Evolutionary conservation across 495 filamentous ascomycete species (phyloP), one percentile per base, ranked within the genome.

Genomic region (Xylaria intraflava): DNA sequence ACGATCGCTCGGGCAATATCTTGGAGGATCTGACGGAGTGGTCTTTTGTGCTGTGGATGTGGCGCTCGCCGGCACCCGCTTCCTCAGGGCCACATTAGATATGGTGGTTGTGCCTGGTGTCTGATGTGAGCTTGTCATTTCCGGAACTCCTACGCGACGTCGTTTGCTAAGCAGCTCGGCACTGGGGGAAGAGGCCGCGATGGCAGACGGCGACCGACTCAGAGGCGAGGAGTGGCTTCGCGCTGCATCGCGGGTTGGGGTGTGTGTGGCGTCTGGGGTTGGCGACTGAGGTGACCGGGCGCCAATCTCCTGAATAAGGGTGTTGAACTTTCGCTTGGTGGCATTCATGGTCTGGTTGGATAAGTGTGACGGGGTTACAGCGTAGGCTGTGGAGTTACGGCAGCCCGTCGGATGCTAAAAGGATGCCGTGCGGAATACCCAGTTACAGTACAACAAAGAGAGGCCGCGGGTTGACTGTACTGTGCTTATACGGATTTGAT

Each of bases 1-100:
- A 46, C 91, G 86, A 65, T 92, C 88, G 80, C 85, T 86, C 7
- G 91, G 92, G 48, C 84, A 83, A 66, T 91, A 97, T 48, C 78
- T 83, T 70, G 82, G 56, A 1, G 52, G 44, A n/a, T 65, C 60
- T 14, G 10, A 23, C 59, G 57, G 47, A n/a, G 53, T 43, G 46
- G 47, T 58, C 46, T 61, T 61, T 0, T 36, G 24, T 16, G 58
- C 44, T 26, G 60, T 43, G 46, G 46, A 29, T 4, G 51, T 23
- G 4, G 23, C 58, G 41, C 56, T 40, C 9, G 39, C 36, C 29
- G 53, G 46, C 12, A 54, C 66, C 62, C 69, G 74, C 50, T 75
- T 78, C 53, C 72, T 66, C 46, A 77, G 60, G 1, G 64, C 68
- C 14, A 75, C 53, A 41, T 71, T 69, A 7, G 70, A 72, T 53